phyloP scores from a whole-genome alignment of 2,329 filamentous ascomycete genomes.

The Xylaria sp. region DNA sequence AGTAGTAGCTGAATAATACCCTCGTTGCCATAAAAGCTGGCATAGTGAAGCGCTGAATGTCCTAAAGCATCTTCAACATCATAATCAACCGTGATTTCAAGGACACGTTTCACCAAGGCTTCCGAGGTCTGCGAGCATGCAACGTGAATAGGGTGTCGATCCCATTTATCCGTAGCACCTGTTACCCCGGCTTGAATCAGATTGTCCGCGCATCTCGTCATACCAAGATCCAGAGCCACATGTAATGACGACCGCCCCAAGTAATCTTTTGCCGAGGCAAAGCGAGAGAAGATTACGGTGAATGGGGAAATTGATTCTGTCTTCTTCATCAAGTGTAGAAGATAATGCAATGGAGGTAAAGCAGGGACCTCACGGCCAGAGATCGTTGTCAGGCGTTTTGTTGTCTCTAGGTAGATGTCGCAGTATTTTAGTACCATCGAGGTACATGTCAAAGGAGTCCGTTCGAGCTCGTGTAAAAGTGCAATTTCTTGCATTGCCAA shows the following conservation, averaged over 20 bases:
- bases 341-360: slow-evolving; percentile 11
- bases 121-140: slow-evolving; percentile 3
- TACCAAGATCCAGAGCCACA: slow-evolving; percentile 19
- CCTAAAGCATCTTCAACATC: neutral
- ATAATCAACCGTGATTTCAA: neutral
- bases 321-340: neutral
- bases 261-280: slow-evolving; percentile 4
- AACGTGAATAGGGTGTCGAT: slow-evolving; percentile 21
- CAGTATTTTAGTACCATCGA: slow-evolving; percentile 5
- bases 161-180: neutral
- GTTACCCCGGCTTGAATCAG: neutral
- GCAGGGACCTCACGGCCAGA: neutral
- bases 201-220: neutral
- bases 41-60: slow-evolving; percentile 17
- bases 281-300: neutral
- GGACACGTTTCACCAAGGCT: neutral
- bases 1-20: neutral
- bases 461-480: neutral
- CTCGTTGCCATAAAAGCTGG: slow-evolving; percentile 7
- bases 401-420: slow-evolving; percentile 5
- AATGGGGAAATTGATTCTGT: neutral
- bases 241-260: slow-evolving; percentile 22
- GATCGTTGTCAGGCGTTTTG: neutral
- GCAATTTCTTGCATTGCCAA: slow-evolving; percentile 17
- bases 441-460: neutral